Base-by-base conservation (phyloP, 116 monocot genomes). In the Zostera marina region DNA sequence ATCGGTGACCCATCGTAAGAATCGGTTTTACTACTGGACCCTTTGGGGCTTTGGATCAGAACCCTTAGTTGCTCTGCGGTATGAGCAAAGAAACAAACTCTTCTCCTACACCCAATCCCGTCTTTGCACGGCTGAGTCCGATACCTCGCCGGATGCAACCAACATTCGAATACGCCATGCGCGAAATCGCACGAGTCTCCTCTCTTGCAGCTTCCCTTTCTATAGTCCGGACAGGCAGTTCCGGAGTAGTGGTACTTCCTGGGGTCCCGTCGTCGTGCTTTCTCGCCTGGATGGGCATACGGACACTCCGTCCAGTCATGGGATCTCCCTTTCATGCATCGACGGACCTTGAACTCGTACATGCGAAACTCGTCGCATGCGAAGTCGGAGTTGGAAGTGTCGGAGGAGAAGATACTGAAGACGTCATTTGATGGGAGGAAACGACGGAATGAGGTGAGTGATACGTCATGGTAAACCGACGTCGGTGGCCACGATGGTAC, bases 241-340 rank as follows among this genome's bases (percentile, higher is more conserved):
- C 81, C 74, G 22, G 72, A 77, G 59, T 86, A 86, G 42, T 59
- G 72, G 58, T 63, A 72, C 73, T 69, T 75, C 23, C 78, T 24
- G 0, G 86, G 86, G 25, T 86, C 86, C n/a, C 86, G 10, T 10
- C 86, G 69, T n/a, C 78, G 54, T 2, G 85, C 85, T 55, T 85
- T 85, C 75, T 85, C 85, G 4, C 85, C 85, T 2, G 80, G 75
- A 53, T 86, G 86, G 1, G 81, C 81, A 71, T 52, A 86, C 0
- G 86, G 86, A 65, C 86, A 86, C 72, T 81, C 81, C 10, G 86
- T 81, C 86, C 86, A 86, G 68, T 86, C 86, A 68, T 86, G 86
- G 15, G 75, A 71, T 26, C 80, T 47, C 3, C 68, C 78, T 1
- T 76, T 47, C 9, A 61, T 40, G 70, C 85, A 85, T n/a, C 74